These are phyloP conservation scores for Kwoniella europaea DNA, from an alignment of 768 basidiomycete species.

Conservation along the genomic window DNA sequence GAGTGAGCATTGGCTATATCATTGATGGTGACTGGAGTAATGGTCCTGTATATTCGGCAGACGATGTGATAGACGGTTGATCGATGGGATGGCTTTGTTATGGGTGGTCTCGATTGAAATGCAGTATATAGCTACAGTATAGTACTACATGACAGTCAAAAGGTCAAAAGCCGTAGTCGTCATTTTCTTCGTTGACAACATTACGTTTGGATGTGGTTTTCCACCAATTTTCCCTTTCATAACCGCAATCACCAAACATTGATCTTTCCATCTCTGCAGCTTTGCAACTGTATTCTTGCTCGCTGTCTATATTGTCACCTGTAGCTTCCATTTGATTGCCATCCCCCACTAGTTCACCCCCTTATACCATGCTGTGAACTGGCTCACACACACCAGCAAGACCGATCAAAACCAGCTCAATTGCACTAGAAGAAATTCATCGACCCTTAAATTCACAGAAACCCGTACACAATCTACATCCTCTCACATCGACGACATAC, in stretches of 20 bases:
- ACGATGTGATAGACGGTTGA: neutral
- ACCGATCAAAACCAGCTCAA: neutral
- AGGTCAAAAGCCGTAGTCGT: neutral
- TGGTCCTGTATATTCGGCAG: neutral
- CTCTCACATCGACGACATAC: neutral
- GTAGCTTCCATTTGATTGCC: neutral
- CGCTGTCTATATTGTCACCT: neutral
- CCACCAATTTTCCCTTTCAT: conserved; percentile 2
- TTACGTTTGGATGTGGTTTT: neutral
- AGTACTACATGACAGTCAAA: no score
- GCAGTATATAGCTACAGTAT: no score
- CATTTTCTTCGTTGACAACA: neutral
- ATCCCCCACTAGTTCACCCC: neutral
- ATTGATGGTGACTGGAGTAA: neutral
- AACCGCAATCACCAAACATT: neutral
- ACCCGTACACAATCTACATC: conserved; percentile 1
- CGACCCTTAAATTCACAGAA: neutral
- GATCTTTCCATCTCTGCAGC: neutral
- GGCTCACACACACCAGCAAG: neutral
- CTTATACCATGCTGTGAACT: neutral
- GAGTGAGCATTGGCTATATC: conserved; percentile 41
- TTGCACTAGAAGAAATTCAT: neutral
- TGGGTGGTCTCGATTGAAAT: neutral
- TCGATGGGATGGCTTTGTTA: neutral
- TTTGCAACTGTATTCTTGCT: neutral